These are phyloP conservation scores for Amanita pseudoporphyria DNA, from an alignment of 768 basidiomycete genomes.

Conservation along the genomic window DNA sequence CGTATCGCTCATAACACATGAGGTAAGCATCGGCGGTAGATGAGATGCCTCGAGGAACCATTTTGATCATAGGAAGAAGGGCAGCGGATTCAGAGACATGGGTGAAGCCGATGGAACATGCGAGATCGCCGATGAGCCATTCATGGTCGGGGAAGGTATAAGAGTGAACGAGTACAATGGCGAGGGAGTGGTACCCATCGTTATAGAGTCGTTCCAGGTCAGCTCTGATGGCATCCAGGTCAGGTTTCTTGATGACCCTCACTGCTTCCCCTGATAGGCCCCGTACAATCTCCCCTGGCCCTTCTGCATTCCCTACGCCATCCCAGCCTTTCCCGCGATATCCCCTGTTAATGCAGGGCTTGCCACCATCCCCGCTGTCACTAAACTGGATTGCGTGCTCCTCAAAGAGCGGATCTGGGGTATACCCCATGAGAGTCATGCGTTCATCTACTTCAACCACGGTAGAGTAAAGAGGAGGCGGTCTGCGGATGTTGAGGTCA, in stretches of 20 bases:
- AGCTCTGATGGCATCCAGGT: conserved; percentile 38
- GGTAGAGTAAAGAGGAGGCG: conserved; percentile 63
- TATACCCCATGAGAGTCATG: conserved; percentile 89
- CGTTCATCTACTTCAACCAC: conserved; percentile 83
- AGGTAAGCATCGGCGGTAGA: conserved; percentile 94
- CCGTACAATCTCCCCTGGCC: conserved; percentile 69
- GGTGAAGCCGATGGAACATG: conserved; percentile 71
- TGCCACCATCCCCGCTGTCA: conserved; percentile 59
- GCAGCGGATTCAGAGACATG: conserved; percentile 86
- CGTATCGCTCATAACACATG: no score
- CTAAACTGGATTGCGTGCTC: conserved; percentile 72
- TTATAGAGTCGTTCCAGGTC: conserved; percentile 68
- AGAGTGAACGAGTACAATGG: conserved; percentile 85
- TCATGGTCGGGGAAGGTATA: conserved; percentile 91
- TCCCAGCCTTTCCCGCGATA: conserved; percentile 79
- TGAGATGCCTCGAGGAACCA: conserved; percentile 87
- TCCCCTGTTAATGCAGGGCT: conserved; percentile 36
- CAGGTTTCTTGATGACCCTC: conserved; percentile 67
- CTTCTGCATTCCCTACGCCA: conserved; percentile 59
- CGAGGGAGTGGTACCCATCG: conserved; percentile 81
- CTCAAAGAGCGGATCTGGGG: conserved; percentile 77
- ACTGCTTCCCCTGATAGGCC: conserved; percentile 90
- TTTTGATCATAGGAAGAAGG: conserved; percentile 91
- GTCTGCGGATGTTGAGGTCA: conserved; percentile 82
- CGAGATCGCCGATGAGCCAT: conserved; percentile 56